Evolutionary conservation across 306 rosid species (phyloP), one percentile per base, ranked within the genome.

Genomic region (Pterocarpus macrocarpus): DNA sequence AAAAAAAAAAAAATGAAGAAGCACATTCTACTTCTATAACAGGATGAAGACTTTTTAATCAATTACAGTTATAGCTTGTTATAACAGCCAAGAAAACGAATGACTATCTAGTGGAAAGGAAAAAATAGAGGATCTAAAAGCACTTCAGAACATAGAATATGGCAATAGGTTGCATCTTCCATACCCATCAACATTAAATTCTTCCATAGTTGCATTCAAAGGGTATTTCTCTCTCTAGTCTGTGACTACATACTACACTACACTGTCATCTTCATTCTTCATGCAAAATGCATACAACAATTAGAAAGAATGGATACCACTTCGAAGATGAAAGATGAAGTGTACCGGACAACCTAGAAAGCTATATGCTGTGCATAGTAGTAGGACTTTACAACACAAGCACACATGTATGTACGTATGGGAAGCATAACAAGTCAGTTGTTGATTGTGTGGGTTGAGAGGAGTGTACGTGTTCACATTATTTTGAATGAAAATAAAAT

Each of bases 321-420:
- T 2, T 8, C 7, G 49, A 82, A 68, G 33, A 78, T 17, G 17
- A 63, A 71, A 71, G 53, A 67, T 56, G 17, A 81, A 3, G 71
- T 15, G 39, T 22, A 73, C 49, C 10, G 39, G 41, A 34, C 17
- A 73, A 73, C 36, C 64, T 9, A 14, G 6, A 34, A 58, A 67
- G 30, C 16, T 59, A 47, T 5, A 69, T 13, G 64, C 57, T 68
- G 28, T 32, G 38, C 50, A 68, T 10, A 50, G 63, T 78, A 65
- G 33, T 38, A 61, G 65, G 61, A n/a, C 39, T 22, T 59, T 4
- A 55, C 7, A 72, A 61, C 13, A 38, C 61, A 38, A 28, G 43
- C 41, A 62, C 34, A 30, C 17, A 63, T 15, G 30, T 0, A 36
- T 59, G 30, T 65, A 45, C 7, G 57, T 7, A 57, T 41, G 9